Base-by-base conservation (phyloP, 1,139 yeast species). In the Yamadazyma blattariae region DNA sequence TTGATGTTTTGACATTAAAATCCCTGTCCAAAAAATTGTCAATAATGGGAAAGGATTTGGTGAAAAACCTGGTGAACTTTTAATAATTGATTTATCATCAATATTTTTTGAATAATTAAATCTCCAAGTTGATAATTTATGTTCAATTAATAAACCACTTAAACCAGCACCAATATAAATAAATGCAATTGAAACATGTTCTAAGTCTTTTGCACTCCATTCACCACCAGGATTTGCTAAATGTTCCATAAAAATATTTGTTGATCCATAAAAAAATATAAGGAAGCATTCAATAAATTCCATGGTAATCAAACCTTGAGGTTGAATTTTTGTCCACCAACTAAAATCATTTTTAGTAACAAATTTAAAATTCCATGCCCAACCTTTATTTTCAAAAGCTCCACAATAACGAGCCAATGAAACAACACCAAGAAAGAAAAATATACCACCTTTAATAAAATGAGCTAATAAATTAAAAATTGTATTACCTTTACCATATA, bases 11-110 rank as follows among this genome's bases (percentile, higher is more conserved):
- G 97, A 88, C 98, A 92, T 92, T 44, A 92, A 70, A n/a, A 83
- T 71, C 18, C 98, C 98, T 1, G 97, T 92, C 96, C 97, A 92
- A 61, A 86, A 92, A 26, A 92, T 85, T 9, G 95, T 88, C 46
- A 92, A 74, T 2, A 88, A 78, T 2, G 98, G 97, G 75, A 92
- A 87, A 15, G 97, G 97, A 55, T 92, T 92, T 33, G 90, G 89
- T 3, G 88, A 79, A 53, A 67, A 84, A 1, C 94, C 94, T 1
- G 90, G 89, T 1, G 80, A 57, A 7, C 81, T 83, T 41, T 67
- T 67, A 10, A 50, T 31, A 4, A 62, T 36, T 4, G 41, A 29
- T 27, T 44, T 42, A 26, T 37, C 38, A 27, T 30, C 38, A 7
- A 35, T 29, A 10, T 30, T 44, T 18, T 37, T 45, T 39, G 71